Evolutionary conservation across 257 asterid species (phyloP).

Genomic region (Voacanga thouarsii): DNA sequence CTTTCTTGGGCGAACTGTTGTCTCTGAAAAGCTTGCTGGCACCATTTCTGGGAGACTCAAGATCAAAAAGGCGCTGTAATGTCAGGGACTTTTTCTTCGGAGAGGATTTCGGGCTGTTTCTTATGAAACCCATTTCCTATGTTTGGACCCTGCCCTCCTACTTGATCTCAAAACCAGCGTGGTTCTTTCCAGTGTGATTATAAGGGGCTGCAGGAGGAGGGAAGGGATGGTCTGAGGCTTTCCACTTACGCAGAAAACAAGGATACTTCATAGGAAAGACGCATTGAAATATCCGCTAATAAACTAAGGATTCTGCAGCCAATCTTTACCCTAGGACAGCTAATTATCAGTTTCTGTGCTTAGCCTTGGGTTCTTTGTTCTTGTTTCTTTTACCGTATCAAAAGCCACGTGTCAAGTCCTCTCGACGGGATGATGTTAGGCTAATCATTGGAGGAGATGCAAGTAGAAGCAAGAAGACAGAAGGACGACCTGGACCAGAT

Average conservation of each 20-base stretch:
- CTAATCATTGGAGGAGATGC: not conserved
- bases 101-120: conserved; percentile 44
- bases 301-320: conserved; percentile 19
- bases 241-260: not conserved
- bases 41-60: conserved; percentile 39
- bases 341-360: not conserved
- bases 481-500: not conserved
- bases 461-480: not conserved
- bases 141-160: not conserved
- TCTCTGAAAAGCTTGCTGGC: conserved; percentile 14
- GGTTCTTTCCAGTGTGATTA: not conserved
- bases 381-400: not conserved
- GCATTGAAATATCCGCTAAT: conserved; percentile 19
- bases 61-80: conserved; percentile 56
- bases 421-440: not conserved
- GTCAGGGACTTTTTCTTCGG: conserved; percentile 41
- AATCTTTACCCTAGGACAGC: conserved; percentile 15
- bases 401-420: not conserved
- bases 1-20: conserved; percentile 15
- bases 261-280: conserved; percentile 5
- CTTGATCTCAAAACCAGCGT: not conserved
- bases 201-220: conserved; percentile 4
- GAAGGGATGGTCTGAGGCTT: not conserved
- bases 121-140: conserved; percentile 31
- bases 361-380: not conserved